A percentile compares a stretch with the other conserved stretches of the same genome.
Evolutionary conservation across 2,329 filamentous ascomycete genomes (phyloP).

Genomic region (Aspergillus fumigatus): DNA sequence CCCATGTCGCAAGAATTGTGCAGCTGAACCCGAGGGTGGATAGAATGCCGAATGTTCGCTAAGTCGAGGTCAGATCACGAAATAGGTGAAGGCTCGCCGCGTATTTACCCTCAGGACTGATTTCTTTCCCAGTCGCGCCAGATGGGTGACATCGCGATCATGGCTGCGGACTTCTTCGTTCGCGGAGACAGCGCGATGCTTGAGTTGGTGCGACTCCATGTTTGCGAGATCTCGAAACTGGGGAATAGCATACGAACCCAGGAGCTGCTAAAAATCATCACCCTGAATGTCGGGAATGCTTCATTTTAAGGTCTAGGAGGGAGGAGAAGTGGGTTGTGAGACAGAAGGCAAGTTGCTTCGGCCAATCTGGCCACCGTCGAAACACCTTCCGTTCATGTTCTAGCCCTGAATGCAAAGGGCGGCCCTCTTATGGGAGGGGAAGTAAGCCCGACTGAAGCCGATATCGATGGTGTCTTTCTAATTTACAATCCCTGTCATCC

Average conservation of each 20-base stretch:
- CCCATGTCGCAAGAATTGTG: slow-evolving; percentile 39
- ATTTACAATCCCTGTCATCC: background rate
- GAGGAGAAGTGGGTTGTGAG: background rate
- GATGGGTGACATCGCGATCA: slow-evolving; percentile 8
- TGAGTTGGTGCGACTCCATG: slow-evolving; percentile 7
- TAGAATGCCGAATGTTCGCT: slow-evolving; percentile 40
- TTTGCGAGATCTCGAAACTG: background rate
- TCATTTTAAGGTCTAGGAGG: background rate
- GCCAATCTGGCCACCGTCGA: background rate
- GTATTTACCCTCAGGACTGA: slow-evolving; percentile 13
- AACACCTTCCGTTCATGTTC: background rate
- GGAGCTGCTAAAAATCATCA: no score
- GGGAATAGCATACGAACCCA: background rate
- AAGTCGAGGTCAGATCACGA: background rate
- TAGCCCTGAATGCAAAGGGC: background rate
- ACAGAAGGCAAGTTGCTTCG: background rate
- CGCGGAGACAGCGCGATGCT: background rate
- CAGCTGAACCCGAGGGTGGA: slow-evolving; percentile 40
- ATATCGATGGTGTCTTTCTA: background rate
- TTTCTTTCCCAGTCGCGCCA: slow-evolving; percentile 18
- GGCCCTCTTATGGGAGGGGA: background rate
- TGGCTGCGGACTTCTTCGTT: background rate
- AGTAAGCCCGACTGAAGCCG: background rate
- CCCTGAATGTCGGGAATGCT: background rate
- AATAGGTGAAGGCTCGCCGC: no score